Base-by-base conservation (phyloP, 768 basidiomycete genomes). In the Boletus reticulatus region DNA sequence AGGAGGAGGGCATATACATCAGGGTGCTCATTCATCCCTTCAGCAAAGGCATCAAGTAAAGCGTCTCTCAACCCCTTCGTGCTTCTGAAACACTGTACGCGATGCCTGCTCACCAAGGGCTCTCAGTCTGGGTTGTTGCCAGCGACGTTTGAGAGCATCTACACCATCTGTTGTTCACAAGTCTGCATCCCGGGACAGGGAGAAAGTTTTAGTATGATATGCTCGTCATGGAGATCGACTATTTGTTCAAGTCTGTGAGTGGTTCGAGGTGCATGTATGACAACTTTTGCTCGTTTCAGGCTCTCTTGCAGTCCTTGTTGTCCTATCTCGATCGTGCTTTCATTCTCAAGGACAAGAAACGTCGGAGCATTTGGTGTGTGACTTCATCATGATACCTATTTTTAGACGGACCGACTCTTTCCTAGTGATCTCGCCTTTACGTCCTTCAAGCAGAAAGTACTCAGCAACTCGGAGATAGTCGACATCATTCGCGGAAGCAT, bases 271-370 rank as follows among this genome's bases (percentile, higher is more conserved):
- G 53, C 53, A 51, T 16, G 27, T 49, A 31, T 49, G 41, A 14
- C 51, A 13, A 43, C 6, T 14, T 13, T 56, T 39, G 17, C 11
- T 41, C 11, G 36, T 42, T 58, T 22, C 58, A 89, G 88, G 68
- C 72, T 5, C 70, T 90, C 19, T 64, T 92, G 3, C 72, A 80
- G 57, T 85, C 85, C 0, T 70, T 92, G 24, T 70, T 92, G 49
- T 81, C 88, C 4, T 88, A 86, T 66, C 70, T 93, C 48, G 89
- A 94, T 64, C 82, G 87, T 63, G 76, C 78, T 0, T 91, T 85
- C 59, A 76, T 89, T 11, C 62, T 67, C 0, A 72, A 73, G 39
- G 69, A 77, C 32, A 70, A 73, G 27, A 69, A 73, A 12, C 52
- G 75, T 14, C 61, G 62, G 9, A 72, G 68, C 14, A 78, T 86